Base-by-base conservation (phyloP, 768 basidiomycete species). In the Calocera viscosa region DNA sequence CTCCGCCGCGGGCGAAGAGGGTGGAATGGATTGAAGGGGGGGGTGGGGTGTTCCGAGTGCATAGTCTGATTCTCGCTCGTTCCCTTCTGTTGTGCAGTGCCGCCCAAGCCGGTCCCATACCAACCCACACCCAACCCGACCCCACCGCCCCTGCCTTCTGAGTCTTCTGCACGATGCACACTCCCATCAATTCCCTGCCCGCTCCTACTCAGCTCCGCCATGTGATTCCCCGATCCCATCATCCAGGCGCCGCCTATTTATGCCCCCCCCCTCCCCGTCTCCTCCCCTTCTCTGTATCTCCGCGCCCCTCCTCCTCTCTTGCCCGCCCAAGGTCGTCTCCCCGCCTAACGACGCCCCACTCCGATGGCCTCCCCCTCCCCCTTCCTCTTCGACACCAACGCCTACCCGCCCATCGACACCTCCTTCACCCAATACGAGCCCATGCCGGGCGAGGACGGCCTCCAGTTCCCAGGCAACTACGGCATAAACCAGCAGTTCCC, bases 381-480 rank as follows among this genome's bases (percentile, higher is more conserved):
- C 24, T 60, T 60, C 53, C 53, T 60, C 24, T 60, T 60, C 26
- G 53, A 60, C 53, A 60, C 53, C 11, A 28, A 26, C 24, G 30
- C 26, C 53, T 60, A 60, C 53, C 53, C 53, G 8, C 53, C 53
- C 2, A 60, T 60, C 24, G 53, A 60, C 53, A 60, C 53, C 53
- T 60, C 53, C 53, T 60, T 60, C 53, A 60, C 53, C 11, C 26
- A 26, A 10, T 60, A 60, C 53, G 53, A 60, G 24, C 53, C 53
- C 30, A 26, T 60, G 26, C 53, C 53, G 7, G 53, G 30, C 16
- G 53, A 60, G 30, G 30, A 60, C 14, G 14, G 26, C 53, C 53
- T 60, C 14, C 53, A 60, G 26, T 60, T 60, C 53, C 53, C 53
- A 5, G 11, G 14, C 11, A 16, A 17, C 24, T 47, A 47, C 43